Evolutionary conservation across 805 yeast genomes (phyloP).

Genomic region (Zygoascus biomembranicola): DNA sequence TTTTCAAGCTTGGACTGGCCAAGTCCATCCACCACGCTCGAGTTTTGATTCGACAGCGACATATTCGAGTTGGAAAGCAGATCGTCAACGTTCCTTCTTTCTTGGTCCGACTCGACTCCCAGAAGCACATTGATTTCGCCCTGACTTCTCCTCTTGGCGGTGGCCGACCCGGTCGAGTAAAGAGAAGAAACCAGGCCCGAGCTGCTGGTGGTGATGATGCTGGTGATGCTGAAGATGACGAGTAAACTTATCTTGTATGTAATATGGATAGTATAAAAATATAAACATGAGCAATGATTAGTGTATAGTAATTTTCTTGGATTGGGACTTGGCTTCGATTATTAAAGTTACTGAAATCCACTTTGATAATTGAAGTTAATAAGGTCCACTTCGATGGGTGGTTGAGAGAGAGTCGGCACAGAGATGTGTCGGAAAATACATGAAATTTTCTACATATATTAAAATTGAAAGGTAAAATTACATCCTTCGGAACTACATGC

Average conservation of each 20-base stretch:
- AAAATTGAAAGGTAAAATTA: too few relatives aligned
- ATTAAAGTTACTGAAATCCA: too few relatives aligned
- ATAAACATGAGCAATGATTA: not conserved
- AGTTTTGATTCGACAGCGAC: slow-evolving; percentile 97
- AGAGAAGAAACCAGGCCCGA: slow-evolving; percentile 79
- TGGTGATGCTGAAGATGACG: slow-evolving; percentile 51
- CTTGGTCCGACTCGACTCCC: slow-evolving; percentile 99
- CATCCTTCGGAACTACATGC: too few relatives aligned
- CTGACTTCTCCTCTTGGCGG: slow-evolving; percentile 99
- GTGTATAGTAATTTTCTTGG: not conserved
- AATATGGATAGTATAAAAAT: not conserved
- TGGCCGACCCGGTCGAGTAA: slow-evolving; percentile 99
- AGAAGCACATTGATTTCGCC: slow-evolving; percentile 99
- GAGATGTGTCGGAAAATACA: too few relatives aligned
- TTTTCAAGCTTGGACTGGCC: slow-evolving; percentile 98
- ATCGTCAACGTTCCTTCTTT: slow-evolving; percentile 97
- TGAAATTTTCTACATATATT: too few relatives aligned
- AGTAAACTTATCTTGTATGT: slow-evolving; percentile 10
- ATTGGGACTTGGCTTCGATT: too few relatives aligned
- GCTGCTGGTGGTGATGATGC: slow-evolving; percentile 60
- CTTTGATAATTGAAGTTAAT: too few relatives aligned
- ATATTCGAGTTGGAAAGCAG: slow-evolving; percentile 99
- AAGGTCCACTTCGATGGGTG: too few relatives aligned
- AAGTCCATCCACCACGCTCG: slow-evolving; percentile 99
- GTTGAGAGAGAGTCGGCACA: too few relatives aligned